Evolutionary conservation across 352 stramenopile species (phyloP).

Genomic region (Phytophthora palmivora): DNA sequence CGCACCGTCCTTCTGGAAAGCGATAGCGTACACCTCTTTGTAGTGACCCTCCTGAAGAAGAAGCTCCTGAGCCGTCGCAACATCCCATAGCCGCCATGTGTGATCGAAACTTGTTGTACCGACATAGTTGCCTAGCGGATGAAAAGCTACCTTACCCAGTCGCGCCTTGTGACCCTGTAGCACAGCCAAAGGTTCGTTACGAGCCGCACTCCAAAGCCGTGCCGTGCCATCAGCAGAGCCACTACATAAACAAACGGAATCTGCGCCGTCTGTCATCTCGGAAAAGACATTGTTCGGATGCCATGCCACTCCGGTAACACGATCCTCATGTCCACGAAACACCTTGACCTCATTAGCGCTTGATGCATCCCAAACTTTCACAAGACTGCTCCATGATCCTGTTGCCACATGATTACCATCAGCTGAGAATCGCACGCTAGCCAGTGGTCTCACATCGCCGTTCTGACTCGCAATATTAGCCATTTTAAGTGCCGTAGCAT

Average conservation of each 20-base stretch:
- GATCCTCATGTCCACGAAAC: slow-evolving; percentile 89
- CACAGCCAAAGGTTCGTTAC: slow-evolving; percentile 61
- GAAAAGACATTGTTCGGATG: slow-evolving; percentile 64
- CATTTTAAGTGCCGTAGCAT: slow-evolving; percentile 78
- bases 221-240: slow-evolving; percentile 83
- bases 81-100: slow-evolving; percentile 98
- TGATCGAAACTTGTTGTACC: slow-evolving; percentile 97
- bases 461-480: slow-evolving; percentile 95
- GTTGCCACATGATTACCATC: slow-evolving; percentile 83
- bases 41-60: slow-evolving; percentile 97
- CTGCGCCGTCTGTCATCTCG: slow-evolving; percentile 64
- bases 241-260: slow-evolving; percentile 76
- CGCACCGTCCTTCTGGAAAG: slow-evolving; percentile 96
- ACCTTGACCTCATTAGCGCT: slow-evolving; percentile 72
- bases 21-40: slow-evolving; percentile 95
- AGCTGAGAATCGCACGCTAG: slow-evolving; percentile 68
- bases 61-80: slow-evolving; percentile 91
- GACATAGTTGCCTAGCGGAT: slow-evolving; percentile 93
- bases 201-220: slow-evolving; percentile 69
- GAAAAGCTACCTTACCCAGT: slow-evolving; percentile 92
- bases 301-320: slow-evolving; percentile 89
- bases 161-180: slow-evolving; percentile 78
- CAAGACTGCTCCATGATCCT: slow-evolving; percentile 93
- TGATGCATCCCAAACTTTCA: slow-evolving; percentile 94
- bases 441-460: slow-evolving; percentile 92